Base-by-base conservation (phyloP, 768 basidiomycete genomes). In the Mycena rebaudengoi region DNA sequence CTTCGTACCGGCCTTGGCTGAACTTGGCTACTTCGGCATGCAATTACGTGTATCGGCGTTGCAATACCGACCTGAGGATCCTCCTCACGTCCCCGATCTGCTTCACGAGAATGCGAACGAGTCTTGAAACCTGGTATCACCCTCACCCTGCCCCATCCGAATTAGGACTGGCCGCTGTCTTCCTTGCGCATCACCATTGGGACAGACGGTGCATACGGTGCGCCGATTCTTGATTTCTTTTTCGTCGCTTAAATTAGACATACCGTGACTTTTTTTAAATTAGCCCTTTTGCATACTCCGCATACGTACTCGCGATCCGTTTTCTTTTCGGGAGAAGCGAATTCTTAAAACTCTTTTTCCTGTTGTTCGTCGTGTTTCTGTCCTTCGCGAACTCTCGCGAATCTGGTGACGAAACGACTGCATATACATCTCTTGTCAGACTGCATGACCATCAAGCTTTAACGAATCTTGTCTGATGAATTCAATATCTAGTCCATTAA, bases 271-370 rank as follows among this genome's bases (percentile, higher is more conserved):
- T n/a, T n/a, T n/a, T n/a, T n/a, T n/a, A 44, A 48, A 32, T 37
- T 43, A 46, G 39, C 49, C 3, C 43, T 29, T 52, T 52, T 14
- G 7, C 23, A 29, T 29, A 20, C 46, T 7, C 55, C 56, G 50
- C 44, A 25, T 64, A 58, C 62, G 62, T 64, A 64, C 50, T n/a
- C 32, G 40, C 12, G 26, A 25, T 64, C 62, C 62, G 49, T 50
- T 28, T 53, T 1, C n/a, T n/a, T n/a, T n/a, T n/a, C n/a, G n/a
- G n/a, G n/a, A n/a, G n/a, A n/a, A n/a, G n/a, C n/a, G 45, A 60
- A 45, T 50, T 39, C 45, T 45, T 41, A 48, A 43, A 55, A 55
- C 45, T 54, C 33, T 60, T 60, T 51, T 37, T 29, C n/a, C n/a
- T n/a, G n/a, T n/a, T n/a, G n/a, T n/a, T n/a, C n/a, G n/a, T n/a